phyloP scores from a whole-genome alignment of 306 rosid species.

The Argentina anserina region DNA sequence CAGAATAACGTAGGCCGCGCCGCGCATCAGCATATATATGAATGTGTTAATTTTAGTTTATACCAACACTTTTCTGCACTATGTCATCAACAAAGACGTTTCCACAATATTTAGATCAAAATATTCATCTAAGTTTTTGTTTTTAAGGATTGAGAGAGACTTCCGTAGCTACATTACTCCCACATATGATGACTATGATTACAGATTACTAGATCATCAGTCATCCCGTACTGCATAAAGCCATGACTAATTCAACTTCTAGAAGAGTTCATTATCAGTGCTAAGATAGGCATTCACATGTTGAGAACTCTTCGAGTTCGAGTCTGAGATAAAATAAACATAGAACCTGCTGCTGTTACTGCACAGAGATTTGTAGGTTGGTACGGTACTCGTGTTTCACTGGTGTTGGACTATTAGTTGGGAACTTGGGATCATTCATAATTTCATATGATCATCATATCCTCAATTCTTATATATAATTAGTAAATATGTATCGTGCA shows the following conservation, averaged over 20 bases:
- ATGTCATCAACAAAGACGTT: too few relatives aligned
- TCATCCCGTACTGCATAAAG: neutral
- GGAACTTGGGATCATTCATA: neutral
- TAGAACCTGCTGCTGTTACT: neutral
- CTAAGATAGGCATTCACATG: slow-evolving; percentile 11
- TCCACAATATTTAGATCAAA: neutral
- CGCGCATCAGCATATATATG: too few relatives aligned
- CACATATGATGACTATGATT: neutral
- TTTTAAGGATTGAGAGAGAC: neutral
- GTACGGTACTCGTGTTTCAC: neutral
- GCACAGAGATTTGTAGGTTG: slow-evolving; percentile 2
- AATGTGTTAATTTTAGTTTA: too few relatives aligned
- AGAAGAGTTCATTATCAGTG: neutral
- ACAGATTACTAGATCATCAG: too few relatives aligned
- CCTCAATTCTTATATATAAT: too few relatives aligned
- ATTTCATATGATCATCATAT: neutral
- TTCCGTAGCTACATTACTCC: neutral
- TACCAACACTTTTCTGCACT: too few relatives aligned
- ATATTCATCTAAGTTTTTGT: neutral
- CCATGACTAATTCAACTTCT: neutral
- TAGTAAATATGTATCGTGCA: neutral
- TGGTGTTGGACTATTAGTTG: neutral
- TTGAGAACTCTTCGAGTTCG: neutral
- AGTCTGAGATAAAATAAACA: neutral
- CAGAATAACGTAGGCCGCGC: too few relatives aligned